phyloP scores from a whole-genome alignment of 2,329 filamentous ascomycete genomes.

The Eutypella sp. region DNA sequence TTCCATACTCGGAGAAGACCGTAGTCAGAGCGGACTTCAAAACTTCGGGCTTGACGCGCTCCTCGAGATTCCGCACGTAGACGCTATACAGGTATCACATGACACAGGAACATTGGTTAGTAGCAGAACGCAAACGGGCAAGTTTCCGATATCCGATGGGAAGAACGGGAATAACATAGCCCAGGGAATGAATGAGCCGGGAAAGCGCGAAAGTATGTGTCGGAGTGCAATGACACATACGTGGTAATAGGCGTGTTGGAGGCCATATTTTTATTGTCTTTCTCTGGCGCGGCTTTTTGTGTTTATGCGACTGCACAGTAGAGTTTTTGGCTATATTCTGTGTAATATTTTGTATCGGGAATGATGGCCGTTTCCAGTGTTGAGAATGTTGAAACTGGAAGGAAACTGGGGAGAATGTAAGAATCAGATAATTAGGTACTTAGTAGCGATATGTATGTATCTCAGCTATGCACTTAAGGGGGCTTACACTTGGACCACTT shows the following conservation, averaged over 20 bases:
- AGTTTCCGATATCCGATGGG: background rate
- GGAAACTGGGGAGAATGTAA: no score
- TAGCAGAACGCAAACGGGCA: slow-evolving; percentile 7
- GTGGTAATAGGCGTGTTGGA: slow-evolving; percentile 51
- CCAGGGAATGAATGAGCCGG: slow-evolving; percentile 10
- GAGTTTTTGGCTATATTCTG: no score
- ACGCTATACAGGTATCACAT: slow-evolving; percentile 42
- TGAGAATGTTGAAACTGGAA: no score
- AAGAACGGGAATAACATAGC: slow-evolving; percentile 7
- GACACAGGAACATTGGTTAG: slow-evolving; percentile 14
- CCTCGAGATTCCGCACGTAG: slow-evolving; percentile 81
- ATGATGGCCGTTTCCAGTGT: no score
- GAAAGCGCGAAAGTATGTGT: no score
- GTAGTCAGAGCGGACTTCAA: slow-evolving; percentile 68
- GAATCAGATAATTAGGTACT: no score
- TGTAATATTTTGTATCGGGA: no score
- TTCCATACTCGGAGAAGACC: slow-evolving; percentile 86
- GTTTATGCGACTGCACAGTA: no score
- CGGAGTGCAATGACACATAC: slow-evolving; percentile 72
- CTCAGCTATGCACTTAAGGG: no score
- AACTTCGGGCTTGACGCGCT: slow-evolving; percentile 77
- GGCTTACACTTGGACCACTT: no score
- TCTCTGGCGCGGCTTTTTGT: no score
- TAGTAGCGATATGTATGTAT: no score
- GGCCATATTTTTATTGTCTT: slow-evolving; percentile 29